Evolutionary conservation across 345 rosid genomes (phyloP), one percentile per base, ranked within the genome.

Genomic region (Physaria fendleri): DNA sequence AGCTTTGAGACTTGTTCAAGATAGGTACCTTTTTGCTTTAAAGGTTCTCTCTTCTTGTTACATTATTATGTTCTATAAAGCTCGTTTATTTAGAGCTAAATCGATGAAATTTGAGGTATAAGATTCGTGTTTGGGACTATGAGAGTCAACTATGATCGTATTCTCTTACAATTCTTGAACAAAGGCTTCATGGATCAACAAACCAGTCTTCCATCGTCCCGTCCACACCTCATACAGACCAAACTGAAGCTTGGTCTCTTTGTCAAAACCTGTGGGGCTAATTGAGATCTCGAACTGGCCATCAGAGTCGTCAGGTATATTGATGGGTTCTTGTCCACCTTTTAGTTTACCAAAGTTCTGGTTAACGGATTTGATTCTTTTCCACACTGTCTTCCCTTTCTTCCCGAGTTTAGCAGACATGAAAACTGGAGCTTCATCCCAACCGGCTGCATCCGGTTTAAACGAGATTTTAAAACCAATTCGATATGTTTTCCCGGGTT

Each of bases 161-260:
- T 41, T 18, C 16, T n/a, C 33, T 42, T 68, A 41, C 33, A 65
- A n/a, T 58, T 37, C 18, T 23, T 18, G 46, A 29, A 82, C 59
- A 12, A 9, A 18, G 24, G 82, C 87, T 11, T 29, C 4, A 14
- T 84, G 79, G 61, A 87, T 77, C 8, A 11, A 24, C 69, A 87
- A 40, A 16, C 89, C 95, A 0, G 80, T 78, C 76, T 85, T 84
- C 87, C 89, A 76, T 59, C 54, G 71, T 6, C 89, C 87, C 0
- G 66, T 75, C 89, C 95, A 79, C 4, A 84, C 81, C 51, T 87
- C 95, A 45, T 87, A 87, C 10, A 87, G 62, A 12, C 95, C 95
- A 43, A 87, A 84, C 60, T 58, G 72, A 23, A 87, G 75, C 46
- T 46, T 59, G 0, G 1, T 18, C 3, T 77, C 78, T 0, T 5